Evolutionary conservation across 1,284 basidiomycete species (phyloP).

Genomic region (Abortiporus biennis): DNA sequence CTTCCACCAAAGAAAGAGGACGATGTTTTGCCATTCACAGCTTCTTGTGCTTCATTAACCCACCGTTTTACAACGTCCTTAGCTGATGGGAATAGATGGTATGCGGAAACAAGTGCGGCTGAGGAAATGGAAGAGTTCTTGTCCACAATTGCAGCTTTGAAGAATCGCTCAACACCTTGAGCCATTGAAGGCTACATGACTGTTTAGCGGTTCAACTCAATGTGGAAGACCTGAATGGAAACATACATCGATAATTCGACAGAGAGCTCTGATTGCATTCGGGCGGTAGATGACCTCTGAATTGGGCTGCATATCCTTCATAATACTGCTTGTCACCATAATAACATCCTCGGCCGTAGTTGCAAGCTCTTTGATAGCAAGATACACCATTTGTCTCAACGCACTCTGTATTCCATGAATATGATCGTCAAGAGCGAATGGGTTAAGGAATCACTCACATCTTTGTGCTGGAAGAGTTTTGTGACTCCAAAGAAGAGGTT

Average conservation of each 20-base stretch:
- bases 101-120: conserved; percentile 94
- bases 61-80: conserved; percentile 96
- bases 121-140: conserved; percentile 94
- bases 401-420: conserved; percentile 58
- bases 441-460: conserved; percentile 58
- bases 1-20: conserved; percentile 58
- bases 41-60: conserved; percentile 98
- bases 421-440: conserved; percentile 5
- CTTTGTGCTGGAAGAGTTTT: conserved; percentile 99
- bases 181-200: conserved; percentile 82
- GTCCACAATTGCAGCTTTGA: conserved; percentile 99
- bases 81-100: conserved; percentile 92
- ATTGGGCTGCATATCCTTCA: conserved; percentile 99
- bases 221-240: not conserved
- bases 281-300: conserved; percentile 98
- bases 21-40: conserved; percentile 85
- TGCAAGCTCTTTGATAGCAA: conserved; percentile 97
- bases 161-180: conserved; percentile 98
- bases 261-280: conserved; percentile 95
- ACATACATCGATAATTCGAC: conserved; percentile 94
- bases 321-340: conserved; percentile 99
- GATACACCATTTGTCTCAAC: conserved; percentile 95
- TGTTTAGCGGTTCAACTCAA: conserved; percentile 1
- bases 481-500: conserved; percentile 98
- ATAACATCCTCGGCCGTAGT: conserved; percentile 98